These are phyloP conservation scores for Trichoderma brevicompactum DNA, from an alignment of 2,329 filamentous ascomycete species.

Conservation along the genomic window DNA sequence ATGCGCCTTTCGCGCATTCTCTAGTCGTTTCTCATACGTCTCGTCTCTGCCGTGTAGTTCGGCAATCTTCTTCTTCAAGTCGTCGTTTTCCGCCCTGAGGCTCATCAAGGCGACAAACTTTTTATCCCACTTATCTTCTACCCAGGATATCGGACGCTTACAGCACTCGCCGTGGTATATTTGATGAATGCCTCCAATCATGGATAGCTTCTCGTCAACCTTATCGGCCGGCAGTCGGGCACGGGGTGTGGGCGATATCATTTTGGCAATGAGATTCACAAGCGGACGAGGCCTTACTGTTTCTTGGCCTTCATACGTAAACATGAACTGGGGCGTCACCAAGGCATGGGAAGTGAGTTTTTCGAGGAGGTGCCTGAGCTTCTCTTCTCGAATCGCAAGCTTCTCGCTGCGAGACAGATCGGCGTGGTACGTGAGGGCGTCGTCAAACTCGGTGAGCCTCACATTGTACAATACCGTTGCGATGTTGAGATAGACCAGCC, in stretches of 20 bases:
- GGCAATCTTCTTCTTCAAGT: slow-evolving; percentile 41
- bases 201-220: slow-evolving; percentile 48
- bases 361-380: slow-evolving; percentile 42
- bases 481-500: slow-evolving; percentile 51
- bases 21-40: slow-evolving; percentile 46
- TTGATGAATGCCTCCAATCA: slow-evolving; percentile 53
- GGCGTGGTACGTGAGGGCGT: slow-evolving; percentile 41
- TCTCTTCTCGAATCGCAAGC: slow-evolving; percentile 41
- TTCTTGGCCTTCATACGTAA: slow-evolving; percentile 44
- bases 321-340: slow-evolving; percentile 43
- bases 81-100: slow-evolving; percentile 42
- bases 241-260: slow-evolving; percentile 43
- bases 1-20: slow-evolving; percentile 44
- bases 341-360: slow-evolving; percentile 44
- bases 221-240: slow-evolving; percentile 43
- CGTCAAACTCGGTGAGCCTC: slow-evolving; percentile 46
- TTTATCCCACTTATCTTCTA: slow-evolving; percentile 46
- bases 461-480: slow-evolving; percentile 50
- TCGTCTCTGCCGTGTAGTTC: slow-evolving; percentile 47
- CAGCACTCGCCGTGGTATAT: slow-evolving; percentile 53
- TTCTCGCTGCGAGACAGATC: slow-evolving; percentile 41
- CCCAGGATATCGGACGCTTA: slow-evolving; percentile 45
- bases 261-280: slow-evolving; percentile 43
- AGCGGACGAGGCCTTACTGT: slow-evolving; percentile 49
- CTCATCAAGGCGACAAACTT: slow-evolving; percentile 38